phyloP scores from a whole-genome alignment of 768 basidiomycete genomes.

The Mycena chlorophos region DNA sequence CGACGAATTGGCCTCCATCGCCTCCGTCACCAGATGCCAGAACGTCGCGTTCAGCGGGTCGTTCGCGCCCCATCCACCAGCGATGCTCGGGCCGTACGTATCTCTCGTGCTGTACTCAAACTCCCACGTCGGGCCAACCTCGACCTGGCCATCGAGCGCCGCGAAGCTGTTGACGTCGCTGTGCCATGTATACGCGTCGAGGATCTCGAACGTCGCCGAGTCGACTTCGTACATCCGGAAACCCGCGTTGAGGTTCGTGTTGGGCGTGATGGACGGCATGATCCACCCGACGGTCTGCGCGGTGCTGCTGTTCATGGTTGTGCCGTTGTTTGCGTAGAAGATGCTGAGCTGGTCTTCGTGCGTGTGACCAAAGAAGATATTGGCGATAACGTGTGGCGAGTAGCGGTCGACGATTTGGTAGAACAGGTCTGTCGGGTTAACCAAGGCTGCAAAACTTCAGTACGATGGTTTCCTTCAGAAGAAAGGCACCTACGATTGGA shows the following conservation, averaged over 20 bases:
- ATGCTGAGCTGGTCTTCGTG: slow-evolving; percentile 20
- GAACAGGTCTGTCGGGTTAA: slow-evolving; percentile 27
- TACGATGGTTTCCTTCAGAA: background rate
- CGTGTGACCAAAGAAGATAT: slow-evolving; percentile 77
- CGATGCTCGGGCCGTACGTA: slow-evolving; percentile 59
- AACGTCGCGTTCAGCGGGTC: slow-evolving; percentile 81
- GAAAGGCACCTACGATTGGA: slow-evolving; percentile 55
- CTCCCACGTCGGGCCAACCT: slow-evolving; percentile 59
- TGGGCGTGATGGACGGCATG: slow-evolving; percentile 68
- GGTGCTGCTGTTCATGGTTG: slow-evolving; percentile 52
- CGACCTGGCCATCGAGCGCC: slow-evolving; percentile 54
- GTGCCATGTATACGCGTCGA: slow-evolving; percentile 79
- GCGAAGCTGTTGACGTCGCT: slow-evolving; percentile 61
- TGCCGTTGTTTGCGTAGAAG: slow-evolving; percentile 22
- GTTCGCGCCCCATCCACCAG: slow-evolving; percentile 56
- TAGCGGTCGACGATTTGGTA: slow-evolving; percentile 66
- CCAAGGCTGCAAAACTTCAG: slow-evolving; percentile 4
- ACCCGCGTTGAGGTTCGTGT: slow-evolving; percentile 72
- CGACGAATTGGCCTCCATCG: slow-evolving; percentile 57
- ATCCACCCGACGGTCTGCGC: slow-evolving; percentile 57
- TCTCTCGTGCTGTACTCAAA: slow-evolving; percentile 73
- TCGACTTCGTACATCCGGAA: slow-evolving; percentile 75
- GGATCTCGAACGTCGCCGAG: slow-evolving; percentile 73
- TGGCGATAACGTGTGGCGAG: slow-evolving; percentile 75
- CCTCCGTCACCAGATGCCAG: slow-evolving; percentile 81